Evolutionary conservation across 164 flowering plant genomes (phyloP).

Genomic region (Dillenia turbinata): DNA sequence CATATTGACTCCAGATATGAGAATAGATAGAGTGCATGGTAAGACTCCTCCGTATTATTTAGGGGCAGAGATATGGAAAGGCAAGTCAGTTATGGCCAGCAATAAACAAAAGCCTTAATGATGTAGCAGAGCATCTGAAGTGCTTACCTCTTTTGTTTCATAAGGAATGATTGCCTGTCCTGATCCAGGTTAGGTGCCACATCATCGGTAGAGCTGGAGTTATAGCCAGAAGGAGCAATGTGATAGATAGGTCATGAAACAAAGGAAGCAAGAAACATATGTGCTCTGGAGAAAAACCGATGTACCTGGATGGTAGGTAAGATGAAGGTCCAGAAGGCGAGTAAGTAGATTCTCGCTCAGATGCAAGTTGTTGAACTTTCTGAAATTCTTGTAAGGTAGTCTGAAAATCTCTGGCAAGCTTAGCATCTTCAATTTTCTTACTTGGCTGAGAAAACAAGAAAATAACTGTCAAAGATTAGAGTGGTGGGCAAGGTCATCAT

Average conservation of each 20-base stretch:
- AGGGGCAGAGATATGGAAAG: not conserved
- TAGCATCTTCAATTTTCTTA: slow-evolving; percentile 70
- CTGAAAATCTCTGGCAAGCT: slow-evolving; percentile 78
- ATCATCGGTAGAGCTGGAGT: slow-evolving; percentile 32
- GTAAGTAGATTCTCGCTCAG: slow-evolving; percentile 67
- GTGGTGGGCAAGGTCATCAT: too few relatives aligned
- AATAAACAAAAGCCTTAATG: too few relatives aligned
- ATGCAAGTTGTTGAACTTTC: slow-evolving; percentile 68
- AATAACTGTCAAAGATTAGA: not conserved
- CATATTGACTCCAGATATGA: too few relatives aligned
- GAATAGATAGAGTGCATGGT: too few relatives aligned
- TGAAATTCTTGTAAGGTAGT: slow-evolving; percentile 62
- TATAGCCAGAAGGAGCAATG: slow-evolving; percentile 15
- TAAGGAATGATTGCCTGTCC: slow-evolving; percentile 42
- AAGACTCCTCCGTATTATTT: not conserved
- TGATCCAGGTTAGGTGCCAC: slow-evolving; percentile 17
- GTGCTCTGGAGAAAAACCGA: not conserved
- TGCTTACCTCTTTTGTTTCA: slow-evolving; percentile 44
- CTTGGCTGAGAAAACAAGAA: slow-evolving; percentile 30
- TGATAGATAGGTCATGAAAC: not conserved
- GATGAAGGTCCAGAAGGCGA: slow-evolving; percentile 38
- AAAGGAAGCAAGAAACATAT: not conserved
- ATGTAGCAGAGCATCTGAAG: not conserved
- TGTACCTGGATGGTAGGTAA: slow-evolving; percentile 18
- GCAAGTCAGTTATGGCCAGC: not conserved